These are phyloP conservation scores for Suillus subalutaceus DNA, from an alignment of 768 basidiomycete species.

Conservation along the genomic window DNA sequence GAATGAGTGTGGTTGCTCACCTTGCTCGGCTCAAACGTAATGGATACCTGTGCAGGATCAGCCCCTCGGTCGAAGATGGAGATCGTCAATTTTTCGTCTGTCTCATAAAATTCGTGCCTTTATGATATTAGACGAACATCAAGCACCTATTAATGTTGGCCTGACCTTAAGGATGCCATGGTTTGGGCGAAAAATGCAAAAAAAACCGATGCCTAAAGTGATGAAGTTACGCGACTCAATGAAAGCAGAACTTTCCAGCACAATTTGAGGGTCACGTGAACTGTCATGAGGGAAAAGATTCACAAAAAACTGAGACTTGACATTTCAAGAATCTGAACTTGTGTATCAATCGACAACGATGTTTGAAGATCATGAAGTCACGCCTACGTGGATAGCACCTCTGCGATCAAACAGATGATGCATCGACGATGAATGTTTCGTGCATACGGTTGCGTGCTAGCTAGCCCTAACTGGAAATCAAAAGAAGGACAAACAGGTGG, in stretches of 20 bases:
- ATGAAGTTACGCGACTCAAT: constrained; percentile 5
- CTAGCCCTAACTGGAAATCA: constrained; percentile 9
- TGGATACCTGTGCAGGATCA: constrained; percentile 60
- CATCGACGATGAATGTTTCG: not conserved
- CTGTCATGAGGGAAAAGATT: not conserved
- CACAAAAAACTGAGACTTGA: not conserved
- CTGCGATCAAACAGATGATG: not conserved
- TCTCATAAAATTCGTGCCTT: constrained; percentile 90
- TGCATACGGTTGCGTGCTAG: not conserved
- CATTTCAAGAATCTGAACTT: not conserved
- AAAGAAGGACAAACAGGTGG: constrained; percentile 11
- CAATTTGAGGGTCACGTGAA: constrained; percentile 26
- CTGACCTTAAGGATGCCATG: constrained; percentile 35
- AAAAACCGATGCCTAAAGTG: not conserved
- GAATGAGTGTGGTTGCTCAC: constrained; percentile 37
- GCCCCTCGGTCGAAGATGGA: constrained; percentile 81
- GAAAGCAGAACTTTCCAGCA: constrained; percentile 30
- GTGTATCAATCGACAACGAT: not conserved
- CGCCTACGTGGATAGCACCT: not conserved
- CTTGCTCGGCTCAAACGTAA: constrained; percentile 67
- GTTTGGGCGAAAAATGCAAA: constrained; percentile 4
- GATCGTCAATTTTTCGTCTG: constrained; percentile 71
- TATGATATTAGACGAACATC: constrained; percentile 2
- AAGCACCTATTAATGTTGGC: not conserved
- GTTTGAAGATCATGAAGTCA: not conserved